These are phyloP conservation scores for Withania somnifera DNA, from an alignment of 305 asterid genomes.

Conservation along the genomic window DNA sequence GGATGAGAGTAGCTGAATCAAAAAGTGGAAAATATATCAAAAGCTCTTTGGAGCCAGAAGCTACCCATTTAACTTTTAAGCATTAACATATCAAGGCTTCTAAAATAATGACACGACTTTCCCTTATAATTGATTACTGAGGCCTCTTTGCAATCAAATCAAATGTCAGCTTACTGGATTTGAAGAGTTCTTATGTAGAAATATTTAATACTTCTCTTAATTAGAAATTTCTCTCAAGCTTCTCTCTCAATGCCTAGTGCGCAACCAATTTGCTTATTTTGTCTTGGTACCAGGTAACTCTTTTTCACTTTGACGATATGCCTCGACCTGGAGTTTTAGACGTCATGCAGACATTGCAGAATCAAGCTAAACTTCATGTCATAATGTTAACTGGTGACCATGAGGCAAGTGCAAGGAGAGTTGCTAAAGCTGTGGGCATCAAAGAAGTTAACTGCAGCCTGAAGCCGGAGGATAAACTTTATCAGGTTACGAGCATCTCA, in stretches of 20 bases:
- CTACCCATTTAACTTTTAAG: not conserved
- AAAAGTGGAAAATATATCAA: not conserved
- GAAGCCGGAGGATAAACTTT: conserved; percentile 96
- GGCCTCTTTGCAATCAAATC: not conserved
- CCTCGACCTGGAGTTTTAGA: conserved; percentile 69
- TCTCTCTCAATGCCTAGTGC: not conserved
- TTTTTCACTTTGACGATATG: conserved; percentile 86
- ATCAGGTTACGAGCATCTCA: conserved; percentile 70
- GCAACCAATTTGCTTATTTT: not conserved
- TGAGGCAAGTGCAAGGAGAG: conserved; percentile 86
- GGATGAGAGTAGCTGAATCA: not conserved
- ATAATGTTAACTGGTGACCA: conserved; percentile 98
- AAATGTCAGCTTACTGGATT: not conserved
- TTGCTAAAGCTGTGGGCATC: conserved; percentile 88
- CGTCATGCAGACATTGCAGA: conserved; percentile 57
- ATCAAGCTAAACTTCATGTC: conserved; percentile 63
- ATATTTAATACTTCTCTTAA: not conserved
- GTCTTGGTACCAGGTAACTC: conserved; percentile 55
- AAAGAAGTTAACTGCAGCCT: conserved; percentile 74
- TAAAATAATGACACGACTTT: not conserved
- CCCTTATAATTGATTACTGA: not conserved
- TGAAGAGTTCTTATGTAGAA: not conserved
- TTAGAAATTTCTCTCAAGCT: not conserved
- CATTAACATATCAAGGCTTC: not conserved
- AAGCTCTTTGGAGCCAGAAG: not conserved